These are phyloP conservation scores for Phytophthora hybrid DNA, from an alignment of 352 stramenopile genomes.

Conservation along the genomic window DNA sequence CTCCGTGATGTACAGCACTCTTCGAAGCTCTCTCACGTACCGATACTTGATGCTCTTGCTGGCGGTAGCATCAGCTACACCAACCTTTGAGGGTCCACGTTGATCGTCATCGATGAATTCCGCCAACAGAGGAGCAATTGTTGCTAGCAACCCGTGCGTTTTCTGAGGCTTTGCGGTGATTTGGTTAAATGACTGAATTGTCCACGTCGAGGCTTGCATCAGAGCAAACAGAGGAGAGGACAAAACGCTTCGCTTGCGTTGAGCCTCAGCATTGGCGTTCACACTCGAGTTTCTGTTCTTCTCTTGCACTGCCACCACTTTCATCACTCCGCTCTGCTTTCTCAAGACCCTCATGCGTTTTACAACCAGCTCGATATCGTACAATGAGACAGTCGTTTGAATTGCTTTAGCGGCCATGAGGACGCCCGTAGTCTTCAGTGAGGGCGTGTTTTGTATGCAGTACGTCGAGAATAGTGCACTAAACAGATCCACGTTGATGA, in stretches of 20 bases:
- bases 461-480: constrained; percentile 44
- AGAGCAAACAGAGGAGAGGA: neutral
- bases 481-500: constrained; percentile 49
- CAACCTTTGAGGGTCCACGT: neutral
- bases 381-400: constrained; percentile 8
- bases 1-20: constrained; percentile 45
- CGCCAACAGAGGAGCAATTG: neutral
- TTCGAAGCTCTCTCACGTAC: constrained; percentile 29
- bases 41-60: constrained; percentile 2
- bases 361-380: constrained; percentile 6
- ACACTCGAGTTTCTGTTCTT: neutral
- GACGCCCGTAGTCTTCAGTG: constrained; percentile 26
- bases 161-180: neutral
- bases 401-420: constrained; percentile 2
- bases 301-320: neutral
- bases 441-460: constrained; percentile 44
- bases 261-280: neutral
- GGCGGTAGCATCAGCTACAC: neutral
- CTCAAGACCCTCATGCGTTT: neutral
- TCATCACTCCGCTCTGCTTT: constrained; percentile 1
- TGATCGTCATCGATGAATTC: neutral
- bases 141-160: neutral
- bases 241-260: neutral
- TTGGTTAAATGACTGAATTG: neutral
- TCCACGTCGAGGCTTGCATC: neutral